phyloP scores from a whole-genome alignment of 2,329 filamentous ascomycete genomes.

The Zasmidium citrigriseum region DNA sequence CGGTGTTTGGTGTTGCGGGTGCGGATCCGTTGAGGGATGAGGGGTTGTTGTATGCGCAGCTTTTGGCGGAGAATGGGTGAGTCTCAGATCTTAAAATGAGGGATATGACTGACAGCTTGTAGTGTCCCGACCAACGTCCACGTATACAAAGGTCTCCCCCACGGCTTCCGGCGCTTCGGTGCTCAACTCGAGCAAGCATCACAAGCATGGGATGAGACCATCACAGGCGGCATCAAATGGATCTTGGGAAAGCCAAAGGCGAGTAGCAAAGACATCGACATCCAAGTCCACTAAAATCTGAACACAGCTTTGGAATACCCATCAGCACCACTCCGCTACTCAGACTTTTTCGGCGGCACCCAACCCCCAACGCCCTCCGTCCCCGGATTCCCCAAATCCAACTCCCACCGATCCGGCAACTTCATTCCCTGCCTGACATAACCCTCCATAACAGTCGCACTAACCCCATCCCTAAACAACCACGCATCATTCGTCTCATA shows the following conservation, averaged over 20 bases:
- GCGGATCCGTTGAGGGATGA: conserved; percentile 54
- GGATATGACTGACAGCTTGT: too few relatives aligned
- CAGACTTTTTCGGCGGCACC: conserved; percentile 5
- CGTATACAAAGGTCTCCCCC: conserved; percentile 56
- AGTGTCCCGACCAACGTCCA: conserved; percentile 50
- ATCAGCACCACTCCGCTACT: too few relatives aligned
- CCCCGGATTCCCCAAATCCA: conserved; percentile 21
- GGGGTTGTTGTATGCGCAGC: conserved; percentile 48
- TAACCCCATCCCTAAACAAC: conserved; percentile 32
- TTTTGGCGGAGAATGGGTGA: conserved; percentile 45
- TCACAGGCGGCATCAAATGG: conserved; percentile 49
- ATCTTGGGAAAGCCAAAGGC: conserved; percentile 21
- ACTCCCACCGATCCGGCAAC: conserved; percentile 25
- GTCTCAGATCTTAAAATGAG: too few relatives aligned
- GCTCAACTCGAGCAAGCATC: conserved; percentile 40
- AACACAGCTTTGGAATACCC: too few relatives aligned
- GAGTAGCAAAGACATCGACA: background rate
- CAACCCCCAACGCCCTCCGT: conserved; percentile 1
- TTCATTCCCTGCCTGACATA: conserved; percentile 21
- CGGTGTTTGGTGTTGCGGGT: conserved; percentile 49
- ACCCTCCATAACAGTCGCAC: conserved; percentile 13
- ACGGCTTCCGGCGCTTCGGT: conserved; percentile 53
- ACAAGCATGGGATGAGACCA: conserved; percentile 46
- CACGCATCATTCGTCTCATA: conserved; percentile 36
- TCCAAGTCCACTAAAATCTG: background rate